A percentile compares a stretch with the other conserved stretches of the same genome.
Conservation (phyloP, 345 rosid genomes). For the Hevea brasiliensis region DNA sequence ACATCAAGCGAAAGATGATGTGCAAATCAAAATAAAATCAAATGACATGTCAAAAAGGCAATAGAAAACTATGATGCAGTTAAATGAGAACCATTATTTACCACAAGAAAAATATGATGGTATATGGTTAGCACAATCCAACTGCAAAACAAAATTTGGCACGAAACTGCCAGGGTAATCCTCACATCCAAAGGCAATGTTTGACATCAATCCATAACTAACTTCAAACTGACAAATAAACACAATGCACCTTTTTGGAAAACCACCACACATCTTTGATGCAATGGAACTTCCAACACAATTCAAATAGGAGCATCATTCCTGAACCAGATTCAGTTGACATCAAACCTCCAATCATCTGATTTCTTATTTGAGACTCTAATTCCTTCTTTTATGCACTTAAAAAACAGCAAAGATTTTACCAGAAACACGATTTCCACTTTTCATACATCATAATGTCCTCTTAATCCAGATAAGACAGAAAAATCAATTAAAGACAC, state of each 20-base stretch:
- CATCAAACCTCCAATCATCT: too few species aligned
- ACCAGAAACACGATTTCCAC: too few species aligned
- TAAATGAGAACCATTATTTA: background rate
- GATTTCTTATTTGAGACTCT: too few species aligned
- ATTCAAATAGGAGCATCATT: background rate
- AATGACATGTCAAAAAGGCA: background rate
- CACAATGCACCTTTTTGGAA: background rate
- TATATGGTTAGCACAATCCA: background rate
- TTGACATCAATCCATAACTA: background rate
- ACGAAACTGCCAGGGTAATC: too few species aligned
- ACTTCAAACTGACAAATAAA: background rate
- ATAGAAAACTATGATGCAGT: background rate
- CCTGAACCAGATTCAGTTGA: too few species aligned
- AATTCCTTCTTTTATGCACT: too few species aligned
- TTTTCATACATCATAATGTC: too few species aligned
- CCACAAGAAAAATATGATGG: background rate
- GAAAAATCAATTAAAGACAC: too few species aligned
- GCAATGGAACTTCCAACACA: background rate
- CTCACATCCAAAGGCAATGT: background rate
- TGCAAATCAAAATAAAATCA: background rate
- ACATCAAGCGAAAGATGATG: constrained; percentile 1
- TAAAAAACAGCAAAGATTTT: too few species aligned
- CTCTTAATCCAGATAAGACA: too few species aligned
- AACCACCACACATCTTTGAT: background rate
- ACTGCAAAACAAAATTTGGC: background rate